Percentiles rank a stretch among this genome's conserved stretches.
Evolutionary conservation across 495 filamentous ascomycete species (phyloP).

Genomic region (Tuber melanosporum): DNA sequence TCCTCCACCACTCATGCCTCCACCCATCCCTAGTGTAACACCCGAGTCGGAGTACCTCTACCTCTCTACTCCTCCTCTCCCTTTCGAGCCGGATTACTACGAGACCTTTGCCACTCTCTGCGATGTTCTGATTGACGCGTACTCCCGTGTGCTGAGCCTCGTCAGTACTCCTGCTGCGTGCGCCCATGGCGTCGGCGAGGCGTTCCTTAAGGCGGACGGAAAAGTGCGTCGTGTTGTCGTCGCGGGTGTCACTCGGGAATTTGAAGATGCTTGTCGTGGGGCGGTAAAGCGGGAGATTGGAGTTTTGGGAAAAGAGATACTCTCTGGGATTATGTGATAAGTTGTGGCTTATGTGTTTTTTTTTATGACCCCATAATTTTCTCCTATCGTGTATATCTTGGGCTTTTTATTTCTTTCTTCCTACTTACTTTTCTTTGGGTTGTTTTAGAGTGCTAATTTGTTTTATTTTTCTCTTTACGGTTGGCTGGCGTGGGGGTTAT

Average conservation of each 20-base stretch:
- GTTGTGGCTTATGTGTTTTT: not conserved
- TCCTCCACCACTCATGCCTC: slow-evolving; percentile 25
- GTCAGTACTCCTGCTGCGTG: slow-evolving; percentile 63
- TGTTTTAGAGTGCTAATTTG: not conserved
- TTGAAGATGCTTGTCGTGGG: slow-evolving; percentile 74
- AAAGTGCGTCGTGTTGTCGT: slow-evolving; percentile 81
- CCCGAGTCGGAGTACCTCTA: slow-evolving; percentile 71
- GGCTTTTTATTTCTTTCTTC: not conserved
- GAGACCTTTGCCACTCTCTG: slow-evolving; percentile 96
- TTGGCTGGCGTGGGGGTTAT: not conserved
- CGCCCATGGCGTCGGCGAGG: slow-evolving; percentile 58
- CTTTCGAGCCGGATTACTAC: slow-evolving; percentile 96
- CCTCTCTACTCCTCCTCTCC: slow-evolving; percentile 82
- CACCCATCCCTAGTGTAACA: slow-evolving; percentile 19
- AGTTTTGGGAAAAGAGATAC: slow-evolving; percentile 76
- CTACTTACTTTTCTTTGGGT: not conserved
- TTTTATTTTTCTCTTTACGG: not conserved
- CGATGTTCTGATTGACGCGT: slow-evolving; percentile 90
- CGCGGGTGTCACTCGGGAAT: slow-evolving; percentile 76
- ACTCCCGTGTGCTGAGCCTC: slow-evolving; percentile 67
- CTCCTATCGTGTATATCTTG: not conserved
- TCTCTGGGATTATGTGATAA: slow-evolving; percentile 75
- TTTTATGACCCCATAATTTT: not conserved
- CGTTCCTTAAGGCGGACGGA: slow-evolving; percentile 83
- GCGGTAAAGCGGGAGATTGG: slow-evolving; percentile 72